Evolutionary conservation across 208 protist genomes (phyloP).

Genomic region (Porcisia hertigi): DNA sequence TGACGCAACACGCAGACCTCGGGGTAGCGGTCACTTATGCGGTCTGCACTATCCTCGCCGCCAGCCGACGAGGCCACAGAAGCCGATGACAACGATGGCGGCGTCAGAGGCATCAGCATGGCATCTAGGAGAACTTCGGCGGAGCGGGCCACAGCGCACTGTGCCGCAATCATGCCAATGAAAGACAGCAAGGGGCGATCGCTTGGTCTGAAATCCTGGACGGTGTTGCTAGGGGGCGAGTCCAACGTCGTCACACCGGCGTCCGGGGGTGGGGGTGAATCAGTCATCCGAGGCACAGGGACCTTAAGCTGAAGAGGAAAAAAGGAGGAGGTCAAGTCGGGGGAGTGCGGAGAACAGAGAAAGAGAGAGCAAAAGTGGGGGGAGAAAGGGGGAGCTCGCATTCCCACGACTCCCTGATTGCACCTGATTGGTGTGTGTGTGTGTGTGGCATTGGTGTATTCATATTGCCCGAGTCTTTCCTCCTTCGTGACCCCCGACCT

Average conservation of each 20-base stretch:
- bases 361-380: not conserved
- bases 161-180: slow-evolving; percentile 35
- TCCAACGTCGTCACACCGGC: not conserved
- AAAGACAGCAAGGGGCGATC: slow-evolving; percentile 48
- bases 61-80: not conserved
- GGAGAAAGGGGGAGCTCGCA: not conserved
- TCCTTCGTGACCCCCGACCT: not conserved
- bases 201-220: slow-evolving; percentile 13
- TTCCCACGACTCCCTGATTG: not conserved
- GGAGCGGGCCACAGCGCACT: slow-evolving; percentile 27
- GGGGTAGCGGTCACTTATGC: slow-evolving; percentile 37
- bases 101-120: not conserved
- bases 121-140: slow-evolving; percentile 36
- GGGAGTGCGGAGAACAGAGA: too few species aligned
- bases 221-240: not conserved
- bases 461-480: not conserved
- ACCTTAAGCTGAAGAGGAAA: not conserved
- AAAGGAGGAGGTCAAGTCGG: not conserved
- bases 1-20: slow-evolving; percentile 56
- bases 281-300: not conserved
- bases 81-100: not conserved
- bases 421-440: not conserved
- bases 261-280: not conserved
- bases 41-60: not conserved
- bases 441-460: not conserved